Conservation (phyloP, 208 protist genomes). For the Novymonas esmeraldas region DNA sequence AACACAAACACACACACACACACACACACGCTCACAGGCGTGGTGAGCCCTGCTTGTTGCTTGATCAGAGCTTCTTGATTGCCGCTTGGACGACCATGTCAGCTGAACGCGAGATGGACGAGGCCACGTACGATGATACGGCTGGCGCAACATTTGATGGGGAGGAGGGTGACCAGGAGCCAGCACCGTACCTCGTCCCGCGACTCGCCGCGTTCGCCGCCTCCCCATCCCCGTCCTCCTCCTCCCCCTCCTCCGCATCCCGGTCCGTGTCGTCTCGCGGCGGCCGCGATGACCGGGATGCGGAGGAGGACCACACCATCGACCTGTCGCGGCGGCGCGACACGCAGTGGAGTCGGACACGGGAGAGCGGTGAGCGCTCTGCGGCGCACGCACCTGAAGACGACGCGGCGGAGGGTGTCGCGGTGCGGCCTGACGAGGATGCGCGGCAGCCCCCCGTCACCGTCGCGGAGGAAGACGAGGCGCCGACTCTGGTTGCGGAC, state of each 20-base stretch:
- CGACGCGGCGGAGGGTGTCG: neutral
- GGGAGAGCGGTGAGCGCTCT: slow-evolving; percentile 20
- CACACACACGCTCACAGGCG: neutral
- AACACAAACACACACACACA: neutral
- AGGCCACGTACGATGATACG: slow-evolving; percentile 7
- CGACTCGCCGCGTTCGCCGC: slow-evolving; percentile 44
- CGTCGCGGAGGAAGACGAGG: neutral
- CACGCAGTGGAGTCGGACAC: neutral
- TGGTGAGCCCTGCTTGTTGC: neutral
- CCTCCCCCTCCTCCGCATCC: neutral
- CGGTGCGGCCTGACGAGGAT: neutral
- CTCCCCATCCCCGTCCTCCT: neutral
- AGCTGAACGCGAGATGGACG: neutral
- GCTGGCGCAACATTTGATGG: slow-evolving; percentile 27
- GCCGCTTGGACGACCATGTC: slow-evolving; percentile 6
- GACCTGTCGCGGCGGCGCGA: neutral
- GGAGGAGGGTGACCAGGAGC: slow-evolving; percentile 25
- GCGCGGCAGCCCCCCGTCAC: too few species aligned
- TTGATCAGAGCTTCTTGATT: neutral
- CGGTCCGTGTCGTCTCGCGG: slow-evolving; percentile 17
- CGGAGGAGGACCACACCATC: slow-evolving; percentile 12
- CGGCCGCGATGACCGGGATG: slow-evolving; percentile 10
- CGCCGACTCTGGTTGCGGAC: too few species aligned
- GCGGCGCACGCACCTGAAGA: slow-evolving; percentile 9
- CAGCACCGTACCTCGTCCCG: slow-evolving; percentile 49